Evolutionary conservation across 306 rosid genomes (phyloP).

Genomic region (Inga oerstediana): DNA sequence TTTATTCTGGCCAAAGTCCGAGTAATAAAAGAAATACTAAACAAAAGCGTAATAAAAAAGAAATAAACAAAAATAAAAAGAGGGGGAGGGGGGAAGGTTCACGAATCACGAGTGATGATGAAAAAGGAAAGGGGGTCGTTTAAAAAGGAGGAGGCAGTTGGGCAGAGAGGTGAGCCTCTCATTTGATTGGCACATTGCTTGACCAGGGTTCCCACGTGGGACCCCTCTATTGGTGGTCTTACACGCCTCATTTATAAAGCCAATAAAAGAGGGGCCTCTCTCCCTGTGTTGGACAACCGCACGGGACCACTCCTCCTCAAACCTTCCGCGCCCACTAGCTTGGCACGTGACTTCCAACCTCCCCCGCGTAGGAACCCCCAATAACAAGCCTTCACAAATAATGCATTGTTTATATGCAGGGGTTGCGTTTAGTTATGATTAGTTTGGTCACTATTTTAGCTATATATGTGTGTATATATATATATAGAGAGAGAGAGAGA

Average conservation of each 20-base stretch:
- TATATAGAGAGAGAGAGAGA: no score
- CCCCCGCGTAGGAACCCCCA: no score
- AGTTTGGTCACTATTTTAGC: neutral
- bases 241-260: neutral
- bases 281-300: slow-evolving; percentile 28
- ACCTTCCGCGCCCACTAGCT: neutral
- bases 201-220: slow-evolving; percentile 69
- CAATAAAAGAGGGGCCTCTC: neutral
- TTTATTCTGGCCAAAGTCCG: no score
- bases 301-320: neutral
- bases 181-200: slow-evolving; percentile 64
- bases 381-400: no score
- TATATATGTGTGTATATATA: neutral
- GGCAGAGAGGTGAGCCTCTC: slow-evolving; percentile 51
- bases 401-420: neutral
- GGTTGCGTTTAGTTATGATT: neutral
- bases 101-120: no score
- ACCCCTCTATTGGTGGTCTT: slow-evolving; percentile 34
- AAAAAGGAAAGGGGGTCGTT: slow-evolving; percentile 23
- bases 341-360: neutral
- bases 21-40: no score
- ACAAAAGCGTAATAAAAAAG: no score
- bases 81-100: neutral
- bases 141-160: slow-evolving; percentile 54
- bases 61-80: no score